Evolutionary conservation across 352 stramenopile genomes (phyloP), one percentile per base, ranked within the genome.

Genomic region (Globisporangium okanoganense): DNA sequence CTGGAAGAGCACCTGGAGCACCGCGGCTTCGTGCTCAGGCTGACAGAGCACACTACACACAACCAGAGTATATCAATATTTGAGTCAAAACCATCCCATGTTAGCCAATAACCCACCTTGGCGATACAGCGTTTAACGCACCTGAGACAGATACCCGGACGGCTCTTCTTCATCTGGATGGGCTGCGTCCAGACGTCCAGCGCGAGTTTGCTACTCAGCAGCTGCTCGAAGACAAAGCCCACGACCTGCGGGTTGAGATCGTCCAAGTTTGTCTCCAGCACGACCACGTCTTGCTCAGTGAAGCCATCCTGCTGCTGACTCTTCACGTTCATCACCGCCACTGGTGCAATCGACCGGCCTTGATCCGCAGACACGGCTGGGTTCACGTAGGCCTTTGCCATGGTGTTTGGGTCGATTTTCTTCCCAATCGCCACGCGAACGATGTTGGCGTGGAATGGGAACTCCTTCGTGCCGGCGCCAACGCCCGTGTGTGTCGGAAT

Each of bases 91-190:
- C 14, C 10, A 29, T 33, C 29, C 29, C 29, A 33, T 7, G 20
- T n/a, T 12, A 43, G 36, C 14, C 35, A 40, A 40, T 10, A 14
- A 43, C 1, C n/a, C n/a, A 16, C 22, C 44, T 31, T 50, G 13
- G 20, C 9, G 29, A 49, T n/a, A 18, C n/a, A 27, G 35, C 6
- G 20, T 22, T 45, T 54, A 18, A 48, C 48, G 16, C 64, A 92
- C 82, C 76, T 89, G 45, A 97, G 70, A 27, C 87, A 81, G 22
- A 88, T 70, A 1, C 69, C 89, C 5, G 86, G 83, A 0, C 89
- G 81, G 27, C 85, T 88, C 70, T 97, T 97, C 73, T 97, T 97
- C 91, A 97, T 97, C 41, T 92, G 77, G 65, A 96, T 95, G 35
- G 85, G 75, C 56, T 83, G 78, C 29, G 87, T 85, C 91, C 91